Conservation (phyloP, 441 rosid genomes). For the Kokia cookei region DNA sequence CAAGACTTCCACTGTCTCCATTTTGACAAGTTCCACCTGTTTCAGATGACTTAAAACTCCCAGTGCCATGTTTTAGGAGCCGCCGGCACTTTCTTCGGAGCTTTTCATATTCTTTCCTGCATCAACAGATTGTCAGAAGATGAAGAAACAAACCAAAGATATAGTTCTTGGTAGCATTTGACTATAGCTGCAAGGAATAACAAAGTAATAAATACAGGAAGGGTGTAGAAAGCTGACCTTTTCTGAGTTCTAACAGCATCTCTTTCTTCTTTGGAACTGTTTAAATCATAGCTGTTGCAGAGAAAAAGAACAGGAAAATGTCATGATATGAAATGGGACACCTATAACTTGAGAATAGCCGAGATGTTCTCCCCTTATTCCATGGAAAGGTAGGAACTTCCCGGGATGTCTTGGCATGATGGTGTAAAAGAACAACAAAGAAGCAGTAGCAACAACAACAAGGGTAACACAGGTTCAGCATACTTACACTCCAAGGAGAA, state of each 20-base stretch:
- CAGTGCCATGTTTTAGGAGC: slow-evolving; percentile 34
- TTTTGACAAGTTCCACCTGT: slow-evolving; percentile 20
- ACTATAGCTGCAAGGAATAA: slow-evolving; percentile 2
- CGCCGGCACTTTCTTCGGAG: slow-evolving; percentile 53
- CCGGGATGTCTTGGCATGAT: background rate
- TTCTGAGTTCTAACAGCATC: slow-evolving; percentile 45
- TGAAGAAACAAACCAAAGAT: background rate
- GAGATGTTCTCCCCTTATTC: background rate
- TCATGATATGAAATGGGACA: background rate
- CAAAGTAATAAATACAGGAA: background rate
- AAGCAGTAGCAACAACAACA: background rate
- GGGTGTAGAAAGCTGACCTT: slow-evolving; percentile 37
- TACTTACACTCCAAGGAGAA: slow-evolving; percentile 94
- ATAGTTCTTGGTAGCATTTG: background rate
- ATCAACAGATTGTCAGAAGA: slow-evolving; percentile 15
- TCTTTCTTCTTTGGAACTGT: slow-evolving; percentile 72
- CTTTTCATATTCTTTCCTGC: slow-evolving; percentile 81
- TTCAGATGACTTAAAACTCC: slow-evolving; percentile 31
- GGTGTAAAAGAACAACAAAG: background rate
- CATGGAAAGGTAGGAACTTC: background rate
- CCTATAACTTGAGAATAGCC: background rate
- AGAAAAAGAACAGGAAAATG: background rate
- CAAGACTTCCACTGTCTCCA: slow-evolving; percentile 28
- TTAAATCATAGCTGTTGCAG: slow-evolving; percentile 53
- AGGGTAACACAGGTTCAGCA: slow-evolving; percentile 1